These are phyloP conservation scores for Fusarium coicis DNA, from an alignment of 2,329 filamentous ascomycete species.

Conservation along the genomic window DNA sequence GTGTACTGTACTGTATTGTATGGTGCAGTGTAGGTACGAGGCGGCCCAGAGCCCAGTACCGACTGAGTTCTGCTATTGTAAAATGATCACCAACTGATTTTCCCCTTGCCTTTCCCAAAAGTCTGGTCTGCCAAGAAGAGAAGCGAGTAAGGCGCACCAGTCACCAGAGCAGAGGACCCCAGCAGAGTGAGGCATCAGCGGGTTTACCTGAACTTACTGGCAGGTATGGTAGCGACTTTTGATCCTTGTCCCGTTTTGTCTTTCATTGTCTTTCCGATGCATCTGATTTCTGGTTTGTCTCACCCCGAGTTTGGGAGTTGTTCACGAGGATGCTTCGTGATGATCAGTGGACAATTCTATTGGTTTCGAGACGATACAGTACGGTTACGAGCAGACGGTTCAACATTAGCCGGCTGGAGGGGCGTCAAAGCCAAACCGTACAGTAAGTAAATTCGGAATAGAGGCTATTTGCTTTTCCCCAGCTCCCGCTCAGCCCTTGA, in stretches of 20 bases:
- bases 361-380: neutral
- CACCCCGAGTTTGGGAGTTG: constrained; percentile 1
- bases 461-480: constrained; percentile 16
- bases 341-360: constrained; percentile 10
- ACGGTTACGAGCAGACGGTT: neutral
- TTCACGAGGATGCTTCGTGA: constrained; percentile 22
- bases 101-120: constrained; percentile 9
- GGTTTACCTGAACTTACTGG: constrained; percentile 9
- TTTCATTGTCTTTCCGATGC: neutral
- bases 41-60: neutral
- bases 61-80: neutral
- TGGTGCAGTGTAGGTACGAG: neutral
- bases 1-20: neutral
- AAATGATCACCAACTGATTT: constrained; percentile 1
- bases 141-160: constrained; percentile 19
- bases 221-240: neutral
- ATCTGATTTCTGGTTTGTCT: constrained; percentile 3
- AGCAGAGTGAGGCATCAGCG: constrained; percentile 5
- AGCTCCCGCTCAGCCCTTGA: neutral
- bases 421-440: constrained; percentile 10
- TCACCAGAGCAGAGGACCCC: constrained; percentile 10
- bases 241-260: constrained; percentile 1
- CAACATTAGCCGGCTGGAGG: neutral
- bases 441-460: neutral
- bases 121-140: constrained; percentile 15